A percentile compares a stretch with the other conserved stretches of the same genome.
Evolutionary conservation across 495 filamentous ascomycete species (phyloP).

Genomic region (Podospora appendiculata): DNA sequence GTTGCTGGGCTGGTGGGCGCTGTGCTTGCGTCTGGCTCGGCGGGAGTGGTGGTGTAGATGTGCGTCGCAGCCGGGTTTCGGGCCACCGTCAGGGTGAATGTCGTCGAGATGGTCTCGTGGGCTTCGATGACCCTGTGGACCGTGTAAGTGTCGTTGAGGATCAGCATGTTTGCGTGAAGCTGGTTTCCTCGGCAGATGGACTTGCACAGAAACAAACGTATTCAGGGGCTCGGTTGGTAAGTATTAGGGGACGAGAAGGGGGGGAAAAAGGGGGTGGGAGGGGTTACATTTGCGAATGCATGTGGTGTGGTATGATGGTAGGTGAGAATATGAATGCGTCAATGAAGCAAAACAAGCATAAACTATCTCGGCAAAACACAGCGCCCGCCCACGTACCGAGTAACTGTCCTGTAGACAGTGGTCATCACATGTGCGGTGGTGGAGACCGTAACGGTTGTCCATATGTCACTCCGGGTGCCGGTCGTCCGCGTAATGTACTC

Average conservation of each 20-base stretch:
- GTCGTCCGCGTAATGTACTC: conserved; percentile 11
- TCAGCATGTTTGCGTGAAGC: too few relatives aligned
- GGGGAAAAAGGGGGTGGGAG: too few relatives aligned
- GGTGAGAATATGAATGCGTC: too few relatives aligned
- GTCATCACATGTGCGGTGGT: conserved; percentile 14
- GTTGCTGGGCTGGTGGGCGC: neutral
- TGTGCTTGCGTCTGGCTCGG: neutral
- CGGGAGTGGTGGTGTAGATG: conserved; percentile 13
- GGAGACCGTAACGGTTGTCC: conserved; percentile 9
- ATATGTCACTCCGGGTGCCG: conserved; percentile 9
- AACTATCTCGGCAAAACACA: too few relatives aligned
- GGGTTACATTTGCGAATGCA: too few relatives aligned
- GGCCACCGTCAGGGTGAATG: conserved; percentile 23
- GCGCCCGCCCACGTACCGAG: conserved; percentile 9
- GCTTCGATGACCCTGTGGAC: conserved; percentile 17
- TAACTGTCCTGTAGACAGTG: conserved; percentile 18
- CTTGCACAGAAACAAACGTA: too few relatives aligned
- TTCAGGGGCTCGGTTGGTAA: too few relatives aligned
- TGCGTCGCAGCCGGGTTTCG: conserved; percentile 7
- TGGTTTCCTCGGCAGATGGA: too few relatives aligned
- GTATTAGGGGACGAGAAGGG: too few relatives aligned
- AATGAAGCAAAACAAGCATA: too few relatives aligned
- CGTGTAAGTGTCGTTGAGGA: neutral
- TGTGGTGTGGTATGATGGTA: too few relatives aligned
- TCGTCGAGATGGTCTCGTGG: conserved; percentile 15